Base-by-base conservation (phyloP, 805 yeast species). In the Komagataella mondaviorum region DNA sequence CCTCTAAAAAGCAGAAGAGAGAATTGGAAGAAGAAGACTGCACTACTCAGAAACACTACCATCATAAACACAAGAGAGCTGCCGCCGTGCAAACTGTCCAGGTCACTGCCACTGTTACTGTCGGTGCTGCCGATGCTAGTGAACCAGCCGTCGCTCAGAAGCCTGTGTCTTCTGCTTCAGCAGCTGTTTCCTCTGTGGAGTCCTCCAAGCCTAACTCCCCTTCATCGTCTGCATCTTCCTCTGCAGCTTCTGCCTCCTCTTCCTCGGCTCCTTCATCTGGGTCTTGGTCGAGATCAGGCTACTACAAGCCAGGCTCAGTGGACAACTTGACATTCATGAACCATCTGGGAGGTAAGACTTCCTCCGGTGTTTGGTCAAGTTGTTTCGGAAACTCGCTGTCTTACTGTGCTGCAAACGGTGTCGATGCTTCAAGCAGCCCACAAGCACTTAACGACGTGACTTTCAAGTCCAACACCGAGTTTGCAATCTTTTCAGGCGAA, bases 301-400 rank as follows among this genome's bases (percentile, higher is more conserved):
- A 83, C 76, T 91, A 77, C 76, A 67, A 70, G 58, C 81, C 90
- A 55, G 90, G 90, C 56, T 70, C 83, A 46, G 69, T 89, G 50
- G 71, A 76, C 60, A 89, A 89, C 68, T 71, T 80, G 57, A 81
- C 81, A 45, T 90, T 93, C 80, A 72, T 90, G 71, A 91, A 91
- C 83, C 78, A 85, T 69, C 71, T 72, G 62, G 99, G 99, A 69
- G 96, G 95, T 58, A 72, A 82, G 46, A 66, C 73, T 23, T 89
- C 88, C 51, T 88, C 96, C 12, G 99, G 99, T 71, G 78, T 77
- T 44, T 91, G 91, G 87, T 85, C 90, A 43, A 61, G 81, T 39
- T 73, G 84, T 63, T 89, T 87, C 70, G 99, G 99, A 71, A 85
- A 85, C 81, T 90, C 98, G 39, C 74, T 93, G 54, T 88, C 96